Base-by-base conservation (phyloP, 1,284 basidiomycete species). In the Tylopilus sp. region DNA sequence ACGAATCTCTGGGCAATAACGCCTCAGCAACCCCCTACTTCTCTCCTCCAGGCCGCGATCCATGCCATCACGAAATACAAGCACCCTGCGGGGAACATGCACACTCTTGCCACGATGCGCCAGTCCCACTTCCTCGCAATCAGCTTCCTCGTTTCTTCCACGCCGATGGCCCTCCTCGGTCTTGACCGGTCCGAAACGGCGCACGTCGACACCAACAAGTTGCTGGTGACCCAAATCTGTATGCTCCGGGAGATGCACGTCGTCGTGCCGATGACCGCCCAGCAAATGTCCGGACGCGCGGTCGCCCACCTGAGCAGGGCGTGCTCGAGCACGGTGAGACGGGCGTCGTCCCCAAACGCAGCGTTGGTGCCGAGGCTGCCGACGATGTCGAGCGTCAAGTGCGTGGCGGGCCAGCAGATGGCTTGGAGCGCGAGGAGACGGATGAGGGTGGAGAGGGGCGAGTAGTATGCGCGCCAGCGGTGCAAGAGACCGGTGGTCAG, bases 371-470 rank as follows among this genome's bases (percentile, higher is more conserved):
- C 63, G 1, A 68, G 49, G 21, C 49, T 56, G 34, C 84, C 81
- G 51, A 91, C 75, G 36, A 90, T 66, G 34, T 72, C 75, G 18
- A 92, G 77, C 1, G 86, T 90, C 30, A 88, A 66, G 52, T 90
- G 86, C 7, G 90, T 92, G 9, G 89, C 84, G 2, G 89, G 89
- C 90, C 91, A 93, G 65, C 89, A 88, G 52, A 92, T 91, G 8
- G 87, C 86, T 67, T 93, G 90, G 2, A 93, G 72, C 0, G 86
- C 89, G 40, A 92, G 76, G 3, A 93, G 80, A 10, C 90, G 82
- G 59, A 93, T 87, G 46, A 93, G 78, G 3, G 90, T 88, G 2
- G 90, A 77, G 23, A 89, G 69, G 1, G 88, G 84, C 0, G 86
- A 78, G 59, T 93, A 93, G 68, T 92, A 92, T 0, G 86, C 75